These are phyloP conservation scores for Trypanosoma theileri DNA, from an alignment of 208 protist genomes.

Conservation along the genomic window DNA sequence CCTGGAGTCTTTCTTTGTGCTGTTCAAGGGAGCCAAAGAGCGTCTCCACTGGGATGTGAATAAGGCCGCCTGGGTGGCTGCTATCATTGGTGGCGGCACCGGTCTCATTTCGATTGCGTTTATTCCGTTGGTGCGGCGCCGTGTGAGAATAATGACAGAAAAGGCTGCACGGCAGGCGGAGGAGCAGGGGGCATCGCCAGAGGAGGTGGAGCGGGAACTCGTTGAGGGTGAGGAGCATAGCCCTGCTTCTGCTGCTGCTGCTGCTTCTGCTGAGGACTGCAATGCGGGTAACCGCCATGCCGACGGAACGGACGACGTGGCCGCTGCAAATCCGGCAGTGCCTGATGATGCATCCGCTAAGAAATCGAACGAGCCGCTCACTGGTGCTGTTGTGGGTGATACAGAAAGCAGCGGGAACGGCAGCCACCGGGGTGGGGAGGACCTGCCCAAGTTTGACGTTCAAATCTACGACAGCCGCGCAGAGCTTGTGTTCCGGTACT, in stretches of 20 bases:
- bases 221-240: constrained; percentile 1
- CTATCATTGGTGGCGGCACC: constrained; percentile 44
- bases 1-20: constrained; percentile 77
- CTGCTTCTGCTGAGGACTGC: neutral
- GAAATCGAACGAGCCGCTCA: too few relatives aligned
- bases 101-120: constrained; percentile 45
- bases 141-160: constrained; percentile 35
- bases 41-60: too few relatives aligned
- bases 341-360: neutral
- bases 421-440: neutral
- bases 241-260: neutral
- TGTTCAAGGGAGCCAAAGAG: too few relatives aligned
- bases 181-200: constrained; percentile 18
- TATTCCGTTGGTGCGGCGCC: constrained; percentile 58
- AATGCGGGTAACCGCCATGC: neutral
- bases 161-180: constrained; percentile 30
- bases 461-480: constrained; percentile 49
- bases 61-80: constrained; percentile 60
- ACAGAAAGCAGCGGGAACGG: constrained; percentile 19
- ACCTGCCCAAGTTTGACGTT: constrained; percentile 32
- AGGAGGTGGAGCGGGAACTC: constrained; percentile 21
- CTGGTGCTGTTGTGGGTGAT: neutral
- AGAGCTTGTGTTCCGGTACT: constrained; percentile 77
- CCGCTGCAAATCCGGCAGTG: neutral
- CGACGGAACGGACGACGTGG: neutral